Base-by-base conservation (phyloP, 2,329 filamentous ascomycete species). In the Fusarium foetens region DNA sequence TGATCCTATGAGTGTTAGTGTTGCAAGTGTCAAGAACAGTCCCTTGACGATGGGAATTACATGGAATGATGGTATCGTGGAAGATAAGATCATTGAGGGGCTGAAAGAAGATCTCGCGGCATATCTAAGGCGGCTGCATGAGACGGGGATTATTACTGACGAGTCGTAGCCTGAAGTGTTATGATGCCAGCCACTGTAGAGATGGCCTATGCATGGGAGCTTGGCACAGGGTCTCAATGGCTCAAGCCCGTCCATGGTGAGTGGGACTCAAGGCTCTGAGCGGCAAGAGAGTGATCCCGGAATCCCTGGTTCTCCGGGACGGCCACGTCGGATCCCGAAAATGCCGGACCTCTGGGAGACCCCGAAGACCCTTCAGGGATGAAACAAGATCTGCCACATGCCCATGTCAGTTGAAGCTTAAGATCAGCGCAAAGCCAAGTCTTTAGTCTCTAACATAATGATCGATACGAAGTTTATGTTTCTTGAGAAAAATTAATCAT, bases 61-160 rank as follows among this genome's bases (percentile, higher is more conserved):
- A 8, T 89, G 86, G 85, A 85, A 87, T 75, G 81, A 86, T 19
- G 81, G 79, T 0, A 78, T 84, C 10, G 76, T 88, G 4, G 79
- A 83, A 4, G 77, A 79, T 0, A 75, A 75, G 27, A 11, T 87
- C 17, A 76, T 84, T 53, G 77, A 83, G 1, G 76, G 69, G 0
- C 38, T 89, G 25, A 77, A 75, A 3, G 64, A 64, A 2, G 84
- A 85, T 70, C 52, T 89, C 17, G 70, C 31, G 4, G 17, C 10
- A 1, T 76, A 68, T 38, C 58, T 71, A 17, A 53, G 16, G 2
- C 66, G 63, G 11, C 66, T 78, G 12, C 68, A 76, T 21, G 71
- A 78, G 42, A 77, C 69, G 17, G 80, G 79, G 19, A 68, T 29
- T 31, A 77, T 78, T 21, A 29, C 38, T 6, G 25, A 36, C 5